Evolutionary conservation across 352 stramenopile species (phyloP).

Genomic region (Aphanomyces invadans): DNA sequence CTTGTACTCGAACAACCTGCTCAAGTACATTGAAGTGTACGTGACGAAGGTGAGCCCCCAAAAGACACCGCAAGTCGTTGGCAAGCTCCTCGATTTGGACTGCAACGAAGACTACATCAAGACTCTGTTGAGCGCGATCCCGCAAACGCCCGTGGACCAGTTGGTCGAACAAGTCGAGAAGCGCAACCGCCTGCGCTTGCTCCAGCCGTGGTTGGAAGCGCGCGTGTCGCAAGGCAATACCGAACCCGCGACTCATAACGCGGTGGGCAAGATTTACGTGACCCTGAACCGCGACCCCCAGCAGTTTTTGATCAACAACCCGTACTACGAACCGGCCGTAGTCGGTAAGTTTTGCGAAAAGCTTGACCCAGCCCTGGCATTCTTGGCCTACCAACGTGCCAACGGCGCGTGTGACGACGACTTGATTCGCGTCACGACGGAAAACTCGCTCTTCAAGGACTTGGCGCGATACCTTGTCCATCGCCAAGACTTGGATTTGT

Average conservation of each 20-base stretch:
- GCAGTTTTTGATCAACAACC: slow-evolving; percentile 99
- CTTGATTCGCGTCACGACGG: slow-evolving; percentile 97
- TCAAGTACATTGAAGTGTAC: slow-evolving; percentile 99
- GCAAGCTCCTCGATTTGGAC: slow-evolving; percentile 97
- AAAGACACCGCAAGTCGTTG: slow-evolving; percentile 98
- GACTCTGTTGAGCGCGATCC: slow-evolving; percentile 97
- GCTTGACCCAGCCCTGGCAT: slow-evolving; percentile 98
- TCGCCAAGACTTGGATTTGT: slow-evolving; percentile 97
- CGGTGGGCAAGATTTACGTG: slow-evolving; percentile 99
- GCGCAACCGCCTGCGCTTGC: slow-evolving; percentile 97
- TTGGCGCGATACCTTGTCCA: slow-evolving; percentile 99
- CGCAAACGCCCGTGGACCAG: slow-evolving; percentile 93
- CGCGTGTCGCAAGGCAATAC: slow-evolving; percentile 98
- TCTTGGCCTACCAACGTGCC: slow-evolving; percentile 98
- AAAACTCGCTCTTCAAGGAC: slow-evolving; percentile 99
- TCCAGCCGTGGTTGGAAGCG: slow-evolving; percentile 99
- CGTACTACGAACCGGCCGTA: slow-evolving; percentile 99
- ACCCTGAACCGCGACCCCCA: slow-evolving; percentile 99
- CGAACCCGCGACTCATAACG: slow-evolving; percentile 98
- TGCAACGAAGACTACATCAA: slow-evolving; percentile 99
- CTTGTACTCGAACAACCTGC: slow-evolving; percentile 98
- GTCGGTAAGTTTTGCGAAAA: slow-evolving; percentile 99
- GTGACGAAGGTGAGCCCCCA: slow-evolving; percentile 95
- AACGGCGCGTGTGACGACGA: slow-evolving; percentile 98
- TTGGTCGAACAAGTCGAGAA: slow-evolving; percentile 98